Percentiles rank a stretch among this genome's conserved stretches.
phyloP scores from a whole-genome alignment of 768 basidiomycete species.

The Boletus rubescentipes region DNA sequence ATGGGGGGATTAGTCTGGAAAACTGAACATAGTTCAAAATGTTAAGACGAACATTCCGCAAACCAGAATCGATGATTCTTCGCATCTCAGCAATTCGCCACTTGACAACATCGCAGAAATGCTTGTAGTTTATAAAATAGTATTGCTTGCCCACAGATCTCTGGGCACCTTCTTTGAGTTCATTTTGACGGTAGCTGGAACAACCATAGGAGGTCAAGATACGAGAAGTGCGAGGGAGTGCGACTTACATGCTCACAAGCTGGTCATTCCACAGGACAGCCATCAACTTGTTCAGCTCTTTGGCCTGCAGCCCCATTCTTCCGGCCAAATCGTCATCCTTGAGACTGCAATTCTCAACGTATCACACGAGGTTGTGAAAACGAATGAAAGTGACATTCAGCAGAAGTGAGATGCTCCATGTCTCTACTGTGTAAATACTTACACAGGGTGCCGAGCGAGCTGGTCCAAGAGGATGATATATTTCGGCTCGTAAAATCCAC shows the following conservation, averaged over 20 bases:
- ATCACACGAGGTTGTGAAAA: slow-evolving; percentile 16
- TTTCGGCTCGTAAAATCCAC: slow-evolving; percentile 93
- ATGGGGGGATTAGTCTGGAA: not conserved
- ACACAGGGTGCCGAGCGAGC: slow-evolving; percentile 91
- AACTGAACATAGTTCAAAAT: not conserved
- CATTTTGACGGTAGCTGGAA: slow-evolving; percentile 82
- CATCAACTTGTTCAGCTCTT: slow-evolving; percentile 88
- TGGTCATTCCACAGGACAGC: slow-evolving; percentile 77
- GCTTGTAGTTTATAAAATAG: slow-evolving; percentile 95
- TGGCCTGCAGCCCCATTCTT: slow-evolving; percentile 83
- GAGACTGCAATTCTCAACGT: slow-evolving; percentile 50
- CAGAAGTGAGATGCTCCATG: slow-evolving; percentile 18
- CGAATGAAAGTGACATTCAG: slow-evolving; percentile 14
- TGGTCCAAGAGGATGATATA: slow-evolving; percentile 93
- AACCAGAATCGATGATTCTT: slow-evolving; percentile 75
- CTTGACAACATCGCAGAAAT: slow-evolving; percentile 96
- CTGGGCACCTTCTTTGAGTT: slow-evolving; percentile 86
- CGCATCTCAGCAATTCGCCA: slow-evolving; percentile 96
- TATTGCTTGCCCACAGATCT: slow-evolving; percentile 88
- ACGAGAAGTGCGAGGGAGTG: not conserved
- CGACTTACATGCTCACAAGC: slow-evolving; percentile 71
- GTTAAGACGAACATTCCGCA: slow-evolving; percentile 70
- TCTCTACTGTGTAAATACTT: slow-evolving; percentile 51
- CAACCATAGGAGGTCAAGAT: not conserved
- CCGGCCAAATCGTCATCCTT: slow-evolving; percentile 95